Evolutionary conservation across 2,329 filamentous ascomycete genomes (phyloP).

Genomic region (Herpotrichia juniperi): DNA sequence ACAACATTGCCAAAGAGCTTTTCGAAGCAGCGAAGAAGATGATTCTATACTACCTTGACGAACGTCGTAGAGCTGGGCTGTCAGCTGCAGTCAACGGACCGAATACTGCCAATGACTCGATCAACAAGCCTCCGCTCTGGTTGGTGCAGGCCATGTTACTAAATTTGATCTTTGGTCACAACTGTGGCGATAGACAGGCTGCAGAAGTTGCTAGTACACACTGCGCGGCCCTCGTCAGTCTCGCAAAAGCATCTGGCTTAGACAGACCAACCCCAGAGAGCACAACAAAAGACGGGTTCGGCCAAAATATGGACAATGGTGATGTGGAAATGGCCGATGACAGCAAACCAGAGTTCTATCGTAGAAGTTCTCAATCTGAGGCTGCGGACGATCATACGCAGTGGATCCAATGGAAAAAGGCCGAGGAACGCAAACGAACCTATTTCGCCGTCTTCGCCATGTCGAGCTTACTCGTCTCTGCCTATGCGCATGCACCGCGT

Average conservation of each 20-base stretch:
- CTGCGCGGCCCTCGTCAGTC: constrained; percentile 85
- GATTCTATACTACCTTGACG: constrained; percentile 91
- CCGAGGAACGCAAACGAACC: constrained; percentile 91
- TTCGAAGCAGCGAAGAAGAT: constrained; percentile 95
- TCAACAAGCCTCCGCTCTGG: constrained; percentile 83
- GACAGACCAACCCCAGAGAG: constrained; percentile 55
- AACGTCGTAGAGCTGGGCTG: constrained; percentile 85
- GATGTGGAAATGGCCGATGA: constrained; percentile 65
- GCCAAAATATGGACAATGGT: constrained; percentile 43
- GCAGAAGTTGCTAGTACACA: constrained; percentile 93
- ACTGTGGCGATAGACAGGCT: constrained; percentile 88
- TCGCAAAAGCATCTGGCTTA: constrained; percentile 87
- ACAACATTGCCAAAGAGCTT: constrained; percentile 77
- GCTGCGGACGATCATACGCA: constrained; percentile 65
- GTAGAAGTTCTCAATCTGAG: constrained; percentile 53
- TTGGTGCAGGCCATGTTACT: constrained; percentile 96
- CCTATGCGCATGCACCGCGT: constrained; percentile 90
- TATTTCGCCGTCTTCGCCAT: constrained; percentile 90
- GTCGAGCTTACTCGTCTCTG: constrained; percentile 87
- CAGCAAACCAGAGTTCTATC: constrained; percentile 22
- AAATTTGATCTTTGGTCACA: constrained; percentile 94
- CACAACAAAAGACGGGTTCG: constrained; percentile 18
- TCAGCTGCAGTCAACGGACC: constrained; percentile 63
- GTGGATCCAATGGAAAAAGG: constrained; percentile 87
- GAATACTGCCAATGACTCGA: constrained; percentile 60